These are phyloP conservation scores for Xerocomus amazonicus DNA, from an alignment of 1,284 basidiomycete genomes.

Conservation along the genomic window DNA sequence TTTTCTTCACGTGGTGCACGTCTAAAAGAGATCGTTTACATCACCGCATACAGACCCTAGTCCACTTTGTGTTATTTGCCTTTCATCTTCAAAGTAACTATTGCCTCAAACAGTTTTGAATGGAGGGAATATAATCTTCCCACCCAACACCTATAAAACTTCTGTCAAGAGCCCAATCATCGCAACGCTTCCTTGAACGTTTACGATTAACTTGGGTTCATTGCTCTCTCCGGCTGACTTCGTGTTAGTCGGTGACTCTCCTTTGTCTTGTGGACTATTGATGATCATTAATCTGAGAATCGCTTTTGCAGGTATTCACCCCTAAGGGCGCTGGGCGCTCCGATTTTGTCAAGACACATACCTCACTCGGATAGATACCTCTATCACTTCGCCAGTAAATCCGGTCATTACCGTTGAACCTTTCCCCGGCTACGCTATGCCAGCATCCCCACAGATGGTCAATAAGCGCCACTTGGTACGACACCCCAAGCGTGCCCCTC, in stretches of 20 bases:
- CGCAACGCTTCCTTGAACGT: slow-evolving; percentile 14
- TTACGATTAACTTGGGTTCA: slow-evolving; percentile 2
- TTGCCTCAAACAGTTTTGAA: too few species aligned
- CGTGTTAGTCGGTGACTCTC: slow-evolving; percentile 9
- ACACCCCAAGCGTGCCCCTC: slow-evolving; percentile 46
- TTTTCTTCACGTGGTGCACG: slow-evolving; percentile 30
- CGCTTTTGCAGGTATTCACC: background rate
- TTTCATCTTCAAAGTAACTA: slow-evolving; percentile 15
- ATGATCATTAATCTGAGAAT: slow-evolving; percentile 4
- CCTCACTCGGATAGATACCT: background rate
- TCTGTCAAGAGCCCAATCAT: background rate
- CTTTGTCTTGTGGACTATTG: background rate
- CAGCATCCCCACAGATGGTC: slow-evolving; percentile 1
- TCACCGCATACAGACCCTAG: slow-evolving; percentile 1
- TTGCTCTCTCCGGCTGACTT: slow-evolving; percentile 1
- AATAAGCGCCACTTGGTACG: slow-evolving; percentile 6
- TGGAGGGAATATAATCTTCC: background rate
- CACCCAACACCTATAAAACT: slow-evolving; percentile 17
- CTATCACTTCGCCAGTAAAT: background rate
- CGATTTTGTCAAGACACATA: background rate
- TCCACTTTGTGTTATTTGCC: slow-evolving; percentile 17
- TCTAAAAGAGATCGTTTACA: background rate
- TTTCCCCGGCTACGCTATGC: slow-evolving; percentile 6
- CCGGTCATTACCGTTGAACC: background rate
- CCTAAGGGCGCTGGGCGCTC: background rate